Percentiles rank a stretch among this genome's conserved stretches.
These are phyloP conservation scores for Sparassis latifolia DNA, from an alignment of 1,284 basidiomycete genomes.

Conservation along the genomic window DNA sequence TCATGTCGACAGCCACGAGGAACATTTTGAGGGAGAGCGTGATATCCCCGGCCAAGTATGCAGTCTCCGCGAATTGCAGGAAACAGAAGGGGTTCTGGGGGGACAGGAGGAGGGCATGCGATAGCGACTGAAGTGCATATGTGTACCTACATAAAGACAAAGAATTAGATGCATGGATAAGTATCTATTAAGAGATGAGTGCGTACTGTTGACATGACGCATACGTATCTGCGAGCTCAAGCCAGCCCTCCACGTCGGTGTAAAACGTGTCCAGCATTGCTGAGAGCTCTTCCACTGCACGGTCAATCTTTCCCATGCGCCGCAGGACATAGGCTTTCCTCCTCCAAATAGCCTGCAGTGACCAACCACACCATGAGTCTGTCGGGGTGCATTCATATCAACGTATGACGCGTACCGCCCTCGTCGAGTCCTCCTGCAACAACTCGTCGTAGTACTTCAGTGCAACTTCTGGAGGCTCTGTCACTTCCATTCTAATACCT, in stretches of 20 bases:
- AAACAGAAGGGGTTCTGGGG: slow-evolving; percentile 84
- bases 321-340: slow-evolving; percentile 72
- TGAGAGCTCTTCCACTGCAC: slow-evolving; percentile 71
- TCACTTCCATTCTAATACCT: slow-evolving; percentile 82
- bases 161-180: not conserved
- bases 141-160: slow-evolving; percentile 40
- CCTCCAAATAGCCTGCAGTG: slow-evolving; percentile 70
- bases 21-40: slow-evolving; percentile 80
- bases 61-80: slow-evolving; percentile 82
- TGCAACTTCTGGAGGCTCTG: slow-evolving; percentile 54
- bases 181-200: not conserved
- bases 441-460: slow-evolving; percentile 66
- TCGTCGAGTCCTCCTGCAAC: slow-evolving; percentile 66
- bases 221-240: slow-evolving; percentile 89
- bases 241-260: slow-evolving; percentile 88
- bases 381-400: not conserved
- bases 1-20: slow-evolving; percentile 80
- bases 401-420: slow-evolving; percentile 52
- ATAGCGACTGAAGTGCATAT: slow-evolving; percentile 65
- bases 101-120: slow-evolving; percentile 76
- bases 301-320: slow-evolving; percentile 52
- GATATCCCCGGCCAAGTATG: slow-evolving; percentile 72
- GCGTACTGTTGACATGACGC: slow-evolving; percentile 66
- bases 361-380: not conserved
- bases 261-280: slow-evolving; percentile 90